phyloP scores from a whole-genome alignment of 2,329 filamentous ascomycete species.

The Ophiostoma triangulosporum region DNA sequence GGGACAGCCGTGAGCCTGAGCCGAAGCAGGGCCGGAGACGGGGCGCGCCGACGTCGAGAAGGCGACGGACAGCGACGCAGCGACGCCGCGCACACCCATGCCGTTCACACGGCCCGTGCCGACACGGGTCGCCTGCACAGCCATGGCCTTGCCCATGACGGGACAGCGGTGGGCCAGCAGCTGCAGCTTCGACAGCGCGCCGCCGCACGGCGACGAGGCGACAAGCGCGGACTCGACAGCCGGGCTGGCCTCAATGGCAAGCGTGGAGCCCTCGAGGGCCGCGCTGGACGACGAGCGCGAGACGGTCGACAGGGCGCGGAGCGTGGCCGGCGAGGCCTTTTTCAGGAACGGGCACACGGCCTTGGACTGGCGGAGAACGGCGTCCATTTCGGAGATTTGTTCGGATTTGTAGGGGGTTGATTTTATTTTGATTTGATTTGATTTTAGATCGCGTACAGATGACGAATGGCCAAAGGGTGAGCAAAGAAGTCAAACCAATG shows the following conservation, averaged over 20 bases:
- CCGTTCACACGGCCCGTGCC: conserved; percentile 22
- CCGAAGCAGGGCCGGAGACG: conserved; percentile 13
- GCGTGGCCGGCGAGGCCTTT: conserved; percentile 80
- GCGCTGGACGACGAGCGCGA: conserved; percentile 36
- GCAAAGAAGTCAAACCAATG: not conserved
- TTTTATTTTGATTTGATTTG: not conserved
- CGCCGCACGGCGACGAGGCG: conserved; percentile 55
- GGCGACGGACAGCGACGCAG: conserved; percentile 11
- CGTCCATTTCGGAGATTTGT: conserved; percentile 75
- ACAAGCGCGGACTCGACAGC: not conserved
- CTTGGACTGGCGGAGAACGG: conserved; percentile 87
- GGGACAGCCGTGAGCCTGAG: conserved; percentile 23
- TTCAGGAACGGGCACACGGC: conserved; percentile 95
- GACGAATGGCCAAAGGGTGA: not conserved
- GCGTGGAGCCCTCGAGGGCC: conserved; percentile 24
- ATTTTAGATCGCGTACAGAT: not conserved
- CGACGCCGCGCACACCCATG: conserved; percentile 10
- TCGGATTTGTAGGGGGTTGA: too few relatives aligned
- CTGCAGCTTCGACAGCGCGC: conserved; percentile 94
- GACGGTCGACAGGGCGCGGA: conserved; percentile 75
- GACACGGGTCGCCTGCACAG: conserved; percentile 59
- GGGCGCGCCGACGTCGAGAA: conserved; percentile 9
- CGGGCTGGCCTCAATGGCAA: conserved; percentile 9
- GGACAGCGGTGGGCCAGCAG: conserved; percentile 88
- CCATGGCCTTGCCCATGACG: conserved; percentile 95